phyloP scores from a whole-genome alignment of 1,284 basidiomycete species.

The Apiotrichum brassicae region DNA sequence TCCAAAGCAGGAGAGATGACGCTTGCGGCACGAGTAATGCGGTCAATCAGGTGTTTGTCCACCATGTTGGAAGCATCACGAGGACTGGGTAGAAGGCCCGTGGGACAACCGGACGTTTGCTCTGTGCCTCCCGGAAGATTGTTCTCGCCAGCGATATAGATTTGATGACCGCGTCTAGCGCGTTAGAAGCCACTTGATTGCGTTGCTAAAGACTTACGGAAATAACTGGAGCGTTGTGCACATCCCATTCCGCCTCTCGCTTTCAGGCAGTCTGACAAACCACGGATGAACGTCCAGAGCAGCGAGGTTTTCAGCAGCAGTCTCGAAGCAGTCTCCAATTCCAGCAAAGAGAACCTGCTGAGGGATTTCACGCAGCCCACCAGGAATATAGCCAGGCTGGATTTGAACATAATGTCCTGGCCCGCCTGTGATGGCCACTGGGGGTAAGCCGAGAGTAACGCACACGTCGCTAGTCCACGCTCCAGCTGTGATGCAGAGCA shows the following conservation, averaged over 20 bases:
- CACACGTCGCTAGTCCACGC: neutral
- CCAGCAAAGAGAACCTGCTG: neutral
- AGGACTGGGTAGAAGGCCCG: neutral
- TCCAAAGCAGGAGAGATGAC: neutral
- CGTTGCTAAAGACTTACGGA: neutral
- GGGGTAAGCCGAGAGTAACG: neutral
- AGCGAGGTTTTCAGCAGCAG: neutral
- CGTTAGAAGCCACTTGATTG: neutral
- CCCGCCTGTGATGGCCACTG: neutral
- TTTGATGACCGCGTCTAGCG: neutral
- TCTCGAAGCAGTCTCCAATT: neutral
- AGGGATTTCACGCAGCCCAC: neutral
- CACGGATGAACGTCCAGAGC: neutral
- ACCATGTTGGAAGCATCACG: neutral
- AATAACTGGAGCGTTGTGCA: neutral
- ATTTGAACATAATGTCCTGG: neutral
- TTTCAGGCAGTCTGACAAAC: neutral
- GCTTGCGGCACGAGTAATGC: neutral
- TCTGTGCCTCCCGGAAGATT: neutral
- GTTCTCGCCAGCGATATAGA: neutral
- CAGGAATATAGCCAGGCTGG: neutral
- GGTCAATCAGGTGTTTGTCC: neutral
- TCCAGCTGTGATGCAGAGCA: neutral
- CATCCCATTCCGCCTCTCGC: neutral
- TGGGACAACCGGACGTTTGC: neutral